Base-by-base conservation (phyloP, 2,329 filamentous ascomycete species). In the Paracamarosporium sp. region DNA sequence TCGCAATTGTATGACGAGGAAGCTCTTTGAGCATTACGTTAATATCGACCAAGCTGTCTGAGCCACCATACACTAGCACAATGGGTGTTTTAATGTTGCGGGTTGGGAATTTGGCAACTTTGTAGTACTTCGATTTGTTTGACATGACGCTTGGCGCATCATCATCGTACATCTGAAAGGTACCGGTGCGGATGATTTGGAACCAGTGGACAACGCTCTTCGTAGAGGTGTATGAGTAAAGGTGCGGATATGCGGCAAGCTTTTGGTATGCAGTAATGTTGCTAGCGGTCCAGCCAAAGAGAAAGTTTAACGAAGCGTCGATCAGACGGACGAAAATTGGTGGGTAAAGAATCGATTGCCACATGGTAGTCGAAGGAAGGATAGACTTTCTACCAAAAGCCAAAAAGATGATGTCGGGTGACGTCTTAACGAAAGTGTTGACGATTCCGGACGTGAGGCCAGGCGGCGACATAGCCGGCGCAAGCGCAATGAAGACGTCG, bases 141-240 rank as follows among this genome's bases (percentile, higher is more conserved):
- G 88, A 87, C 58, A 96, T 81, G 0, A 90, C 90, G 27, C 89
- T 89, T 56, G 93, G 90, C 0, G 95, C 86, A 68, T 98, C 94
- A 73, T 99, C 95, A 73, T 99, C 95, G 76, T 93, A 98, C 91
- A 99, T 97, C 77, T 99, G 95, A 76, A 99, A 98, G 25, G 88
- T 93, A 69, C 92, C 91, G 70, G 94, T 97, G 63, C 95, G 90
- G 69, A 99, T 99, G 73, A 99, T 97, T 74, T 99, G 95, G 76
- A 99, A 99, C 95, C 95, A 99, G 74, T 99, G 95, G 0, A 99
- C 95, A 8, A 99, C 93, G 20, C 90, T 93, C 79, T 99, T 99
- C 56, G 93, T 97, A 74, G 92, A 96, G 0, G 94, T 97, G 75
- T 94, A 98, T 0, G 93, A 97, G 80, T 97, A 99, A 0, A 99